Base-by-base conservation (phyloP, 1,284 basidiomycete genomes). In the Pseudozyma pruni region DNA sequence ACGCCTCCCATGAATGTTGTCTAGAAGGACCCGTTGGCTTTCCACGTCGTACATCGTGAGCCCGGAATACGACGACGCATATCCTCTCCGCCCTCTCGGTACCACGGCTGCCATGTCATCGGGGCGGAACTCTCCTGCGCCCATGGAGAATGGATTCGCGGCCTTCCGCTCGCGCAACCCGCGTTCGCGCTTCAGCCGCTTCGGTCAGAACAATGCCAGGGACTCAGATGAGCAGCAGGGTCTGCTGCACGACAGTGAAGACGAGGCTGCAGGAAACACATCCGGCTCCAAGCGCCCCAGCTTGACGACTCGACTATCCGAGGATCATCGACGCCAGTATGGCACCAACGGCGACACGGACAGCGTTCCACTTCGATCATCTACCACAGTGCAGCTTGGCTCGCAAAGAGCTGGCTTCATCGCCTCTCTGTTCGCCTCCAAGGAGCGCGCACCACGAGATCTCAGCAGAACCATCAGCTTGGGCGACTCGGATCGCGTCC, bases 141-240 rank as follows among this genome's bases (percentile, higher is more conserved):
- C 68, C 14, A 33, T 38, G 8, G 60, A 70, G 29, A 54, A 34
- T 6, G 67, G 69, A 23, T 67, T 62, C 33, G 58, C 69, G 17
- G 55, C 58, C 11, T 72, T 72, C 41, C 58, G 69, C 46, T 62
- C 69, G 5, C 62, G 69, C 44, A 58, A 51, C 14, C 41, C 54
- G 11, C 54, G 63, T 17, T 51, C 69, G 6, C 33, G 69, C 29
- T 72, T 72, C 49, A 57, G 46, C 23, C 63, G 63, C 35, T 71
- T 68, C 44, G 63, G 63, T 11, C 69, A 67, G 49, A 66, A 67
- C 63, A 62, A 67, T 31, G 59, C 59, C 1, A 46, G 63, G 20
- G 63, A 68, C 20, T 67, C 63, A 13, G 69, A 72, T 20, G 69
- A 72, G 42, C 69, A 72, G 44, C 62, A 62, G 31, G 69, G 69